Conservation (phyloP, 2,329 filamentous ascomycete genomes). For the Ceratocystiopsis sp. region DNA sequence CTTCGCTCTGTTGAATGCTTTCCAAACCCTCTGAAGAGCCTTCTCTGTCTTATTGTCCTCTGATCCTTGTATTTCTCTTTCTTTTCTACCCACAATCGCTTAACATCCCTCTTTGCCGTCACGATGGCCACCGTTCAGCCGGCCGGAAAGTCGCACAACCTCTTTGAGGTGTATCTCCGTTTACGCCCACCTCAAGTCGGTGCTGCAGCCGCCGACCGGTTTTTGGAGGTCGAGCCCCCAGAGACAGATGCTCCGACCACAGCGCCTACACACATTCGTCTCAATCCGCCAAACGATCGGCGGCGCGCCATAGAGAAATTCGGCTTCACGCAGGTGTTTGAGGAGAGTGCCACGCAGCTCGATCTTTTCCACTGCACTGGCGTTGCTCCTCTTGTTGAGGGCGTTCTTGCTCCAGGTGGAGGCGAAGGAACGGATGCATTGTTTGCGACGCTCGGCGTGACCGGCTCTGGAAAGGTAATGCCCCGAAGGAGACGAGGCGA, state of each 20-base stretch:
- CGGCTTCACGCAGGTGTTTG: constrained; percentile 83
- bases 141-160: constrained; percentile 24
- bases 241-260: constrained; percentile 16
- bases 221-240: constrained; percentile 55
- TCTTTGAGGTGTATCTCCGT: constrained; percentile 86
- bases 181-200: constrained; percentile 48
- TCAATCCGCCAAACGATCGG: constrained; percentile 70
- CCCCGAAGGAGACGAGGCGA: constrained; percentile 3
- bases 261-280: constrained; percentile 52
- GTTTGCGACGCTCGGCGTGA: constrained; percentile 82
- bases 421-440: constrained; percentile 75
- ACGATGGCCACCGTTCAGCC: constrained; percentile 19
- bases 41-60: neutral
- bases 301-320: constrained; percentile 86
- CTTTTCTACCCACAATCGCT: neutral
- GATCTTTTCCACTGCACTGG: constrained; percentile 74
- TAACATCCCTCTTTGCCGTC: neutral
- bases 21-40: neutral
- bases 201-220: constrained; percentile 40
- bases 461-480: constrained; percentile 81
- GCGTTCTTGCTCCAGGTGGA: constrained; percentile 56
- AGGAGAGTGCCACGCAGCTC: constrained; percentile 68
- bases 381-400: constrained; percentile 59
- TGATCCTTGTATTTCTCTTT: neutral
- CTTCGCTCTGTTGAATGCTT: neutral